These are phyloP conservation scores for Actinidia polygama DNA, from an alignment of 179 eudicot genomes.

Conservation along the genomic window DNA sequence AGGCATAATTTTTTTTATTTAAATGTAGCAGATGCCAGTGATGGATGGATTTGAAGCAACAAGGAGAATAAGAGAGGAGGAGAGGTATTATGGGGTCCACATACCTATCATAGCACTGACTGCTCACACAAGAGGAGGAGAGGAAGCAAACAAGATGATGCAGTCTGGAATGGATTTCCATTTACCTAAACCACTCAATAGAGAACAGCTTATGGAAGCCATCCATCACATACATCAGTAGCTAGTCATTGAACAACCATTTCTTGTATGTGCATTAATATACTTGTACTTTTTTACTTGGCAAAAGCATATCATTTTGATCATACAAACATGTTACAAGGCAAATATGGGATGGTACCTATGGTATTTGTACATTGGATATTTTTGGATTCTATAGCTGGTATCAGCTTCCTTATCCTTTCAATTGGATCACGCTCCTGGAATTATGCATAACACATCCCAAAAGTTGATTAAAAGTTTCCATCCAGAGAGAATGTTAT, in stretches of 20 bases:
- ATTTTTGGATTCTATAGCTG: too few relatives aligned
- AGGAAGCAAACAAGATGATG: conserved; percentile 40
- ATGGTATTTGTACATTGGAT: too few relatives aligned
- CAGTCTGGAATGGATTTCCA: conserved; percentile 68
- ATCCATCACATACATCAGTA: conserved; percentile 21
- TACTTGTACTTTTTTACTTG: too few relatives aligned
- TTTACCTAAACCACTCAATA: conserved; percentile 61
- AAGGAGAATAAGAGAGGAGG: conserved; percentile 59
- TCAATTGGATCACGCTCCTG: conserved; percentile 99
- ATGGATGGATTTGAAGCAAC: conserved; percentile 88
- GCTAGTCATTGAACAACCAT: too few relatives aligned
- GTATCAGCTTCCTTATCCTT: conserved; percentile 74
- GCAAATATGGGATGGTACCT: too few relatives aligned
- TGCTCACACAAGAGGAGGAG: conserved; percentile 57
- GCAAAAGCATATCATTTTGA: too few relatives aligned
- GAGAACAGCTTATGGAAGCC: conserved; percentile 41
- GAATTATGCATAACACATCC: neutral
- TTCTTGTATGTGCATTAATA: too few relatives aligned
- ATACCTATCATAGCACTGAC: conserved; percentile 79
- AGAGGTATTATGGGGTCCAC: conserved; percentile 50
- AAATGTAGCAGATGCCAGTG: conserved; percentile 58
- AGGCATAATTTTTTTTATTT: neutral
- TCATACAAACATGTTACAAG: too few relatives aligned
- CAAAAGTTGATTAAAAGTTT: neutral
- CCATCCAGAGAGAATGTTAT: neutral